Percentiles rank a stretch among this genome's conserved stretches.
Evolutionary conservation across 495 filamentous ascomycete species (phyloP).

Genomic region (Lophiostoma macrostomum): DNA sequence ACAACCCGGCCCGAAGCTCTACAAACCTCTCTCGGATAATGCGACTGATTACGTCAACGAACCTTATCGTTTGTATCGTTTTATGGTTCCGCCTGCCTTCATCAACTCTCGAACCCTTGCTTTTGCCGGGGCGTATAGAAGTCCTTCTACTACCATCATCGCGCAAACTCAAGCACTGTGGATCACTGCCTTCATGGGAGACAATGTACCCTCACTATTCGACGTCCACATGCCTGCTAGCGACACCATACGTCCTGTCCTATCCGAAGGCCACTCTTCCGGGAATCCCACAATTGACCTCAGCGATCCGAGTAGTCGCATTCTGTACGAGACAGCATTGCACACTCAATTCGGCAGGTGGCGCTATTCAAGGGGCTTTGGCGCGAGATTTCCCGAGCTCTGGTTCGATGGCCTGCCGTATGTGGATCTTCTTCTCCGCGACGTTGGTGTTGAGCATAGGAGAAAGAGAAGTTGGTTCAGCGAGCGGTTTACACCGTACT

Average conservation of each 20-base stretch:
- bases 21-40: constrained; percentile 29
- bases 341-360: constrained; percentile 66
- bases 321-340: constrained; percentile 58
- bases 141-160: constrained; percentile 28
- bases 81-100: constrained; percentile 34
- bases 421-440: constrained; percentile 64
- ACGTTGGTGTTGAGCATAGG: constrained; percentile 55
- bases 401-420: constrained; percentile 79
- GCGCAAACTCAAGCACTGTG: constrained; percentile 34
- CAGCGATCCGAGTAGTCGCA: constrained; percentile 9
- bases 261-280: too few species aligned
- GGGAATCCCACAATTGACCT: neutral
- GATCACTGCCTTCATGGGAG: constrained; percentile 46
- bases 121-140: constrained; percentile 24
- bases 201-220: constrained; percentile 37
- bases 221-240: neutral
- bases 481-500: constrained; percentile 44
- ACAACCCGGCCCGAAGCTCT: constrained; percentile 35
- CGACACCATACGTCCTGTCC: neutral
- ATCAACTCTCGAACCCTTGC: constrained; percentile 28
- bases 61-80: constrained; percentile 36
- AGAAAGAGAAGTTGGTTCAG: constrained; percentile 45
- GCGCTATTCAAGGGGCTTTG: constrained; percentile 65
- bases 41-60: constrained; percentile 1
- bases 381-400: constrained; percentile 63